Percentiles rank a stretch among this genome's conserved stretches.
Evolutionary conservation across 163 green algal species (phyloP).

Genomic region (Scenedesmus sp.): DNA sequence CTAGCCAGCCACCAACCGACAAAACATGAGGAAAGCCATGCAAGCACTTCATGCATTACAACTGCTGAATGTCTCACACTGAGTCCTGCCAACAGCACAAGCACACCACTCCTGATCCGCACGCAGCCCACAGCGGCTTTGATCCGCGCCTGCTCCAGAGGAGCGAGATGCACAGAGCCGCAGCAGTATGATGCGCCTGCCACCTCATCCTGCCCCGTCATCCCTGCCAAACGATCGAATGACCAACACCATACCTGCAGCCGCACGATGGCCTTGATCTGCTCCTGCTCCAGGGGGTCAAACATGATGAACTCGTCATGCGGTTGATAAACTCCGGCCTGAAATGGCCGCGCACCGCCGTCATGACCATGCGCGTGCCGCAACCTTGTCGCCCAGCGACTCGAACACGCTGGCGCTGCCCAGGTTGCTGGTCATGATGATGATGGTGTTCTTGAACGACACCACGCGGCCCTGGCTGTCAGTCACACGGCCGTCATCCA

Average conservation of each 20-base stretch:
- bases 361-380: constrained; percentile 63
- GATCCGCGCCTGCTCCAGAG: constrained; percentile 90
- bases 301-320: constrained; percentile 99
- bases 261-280: constrained; percentile 89
- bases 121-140: constrained; percentile 79
- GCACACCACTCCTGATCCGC: too few species aligned
- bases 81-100: too few species aligned
- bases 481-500: constrained; percentile 96
- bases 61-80: too few species aligned
- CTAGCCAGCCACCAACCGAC: too few species aligned
- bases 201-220: not conserved
- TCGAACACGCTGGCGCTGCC: constrained; percentile 84
- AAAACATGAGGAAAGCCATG: too few species aligned
- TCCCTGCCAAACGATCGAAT: not conserved
- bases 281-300: constrained; percentile 82
- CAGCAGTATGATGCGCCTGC: too few species aligned
- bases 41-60: too few species aligned
- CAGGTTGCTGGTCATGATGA: constrained; percentile 95
- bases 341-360: constrained; percentile 70
- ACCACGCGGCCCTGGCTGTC: constrained; percentile 91
- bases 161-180: constrained; percentile 80
- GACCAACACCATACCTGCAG: constrained; percentile 66
- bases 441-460: constrained; percentile 92
- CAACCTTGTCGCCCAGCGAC: constrained; percentile 54
- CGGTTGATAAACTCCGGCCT: constrained; percentile 98